Percentiles rank a stretch among this genome's conserved stretches.
Conservation (phyloP, 78 protist species). For the Parvularia atlantis region DNA sequence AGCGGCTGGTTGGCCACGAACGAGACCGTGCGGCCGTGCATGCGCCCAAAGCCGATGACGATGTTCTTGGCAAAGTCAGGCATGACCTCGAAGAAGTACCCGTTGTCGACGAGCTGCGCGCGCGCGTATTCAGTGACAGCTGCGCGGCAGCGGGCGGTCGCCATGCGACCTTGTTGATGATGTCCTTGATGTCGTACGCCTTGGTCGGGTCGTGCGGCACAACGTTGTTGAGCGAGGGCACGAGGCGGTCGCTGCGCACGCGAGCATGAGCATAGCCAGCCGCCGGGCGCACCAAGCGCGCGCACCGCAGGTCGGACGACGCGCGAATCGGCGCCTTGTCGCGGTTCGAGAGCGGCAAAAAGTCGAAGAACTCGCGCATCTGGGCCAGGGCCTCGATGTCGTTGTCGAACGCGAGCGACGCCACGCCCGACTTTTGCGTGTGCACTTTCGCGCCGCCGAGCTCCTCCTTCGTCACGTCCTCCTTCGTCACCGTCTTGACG, state of each 20-base stretch:
- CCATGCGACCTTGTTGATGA: constrained; percentile 45
- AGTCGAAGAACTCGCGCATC: constrained; percentile 54
- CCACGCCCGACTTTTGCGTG: constrained; percentile 74
- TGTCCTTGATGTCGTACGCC: constrained; percentile 90
- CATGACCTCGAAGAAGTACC: constrained; percentile 80
- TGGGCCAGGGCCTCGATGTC: constrained; percentile 75
- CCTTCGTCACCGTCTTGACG: constrained; percentile 75
- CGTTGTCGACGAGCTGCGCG: constrained; percentile 72
- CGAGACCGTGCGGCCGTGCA: constrained; percentile 92
- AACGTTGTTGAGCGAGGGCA: constrained; percentile 3
- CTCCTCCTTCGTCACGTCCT: constrained; percentile 79
- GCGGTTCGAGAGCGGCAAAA: constrained; percentile 70
- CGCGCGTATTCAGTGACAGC: background rate
- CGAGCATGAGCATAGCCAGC: background rate
- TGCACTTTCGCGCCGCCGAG: constrained; percentile 91
- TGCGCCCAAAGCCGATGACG: constrained; percentile 80
- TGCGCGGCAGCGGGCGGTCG: background rate
- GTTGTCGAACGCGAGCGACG: constrained; percentile 75
- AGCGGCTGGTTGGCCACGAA: constrained; percentile 96
- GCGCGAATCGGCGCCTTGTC: constrained; percentile 43
- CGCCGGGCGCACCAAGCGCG: background rate
- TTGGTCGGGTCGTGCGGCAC: constrained; percentile 76
- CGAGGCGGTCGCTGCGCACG: background rate
- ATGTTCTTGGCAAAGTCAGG: constrained; percentile 89
- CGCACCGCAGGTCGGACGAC: constrained; percentile 55